Evolutionary conservation across 208 protist genomes (phyloP), one percentile per base, ranked within the genome.

Genomic region (Leishmania mexicana): DNA sequence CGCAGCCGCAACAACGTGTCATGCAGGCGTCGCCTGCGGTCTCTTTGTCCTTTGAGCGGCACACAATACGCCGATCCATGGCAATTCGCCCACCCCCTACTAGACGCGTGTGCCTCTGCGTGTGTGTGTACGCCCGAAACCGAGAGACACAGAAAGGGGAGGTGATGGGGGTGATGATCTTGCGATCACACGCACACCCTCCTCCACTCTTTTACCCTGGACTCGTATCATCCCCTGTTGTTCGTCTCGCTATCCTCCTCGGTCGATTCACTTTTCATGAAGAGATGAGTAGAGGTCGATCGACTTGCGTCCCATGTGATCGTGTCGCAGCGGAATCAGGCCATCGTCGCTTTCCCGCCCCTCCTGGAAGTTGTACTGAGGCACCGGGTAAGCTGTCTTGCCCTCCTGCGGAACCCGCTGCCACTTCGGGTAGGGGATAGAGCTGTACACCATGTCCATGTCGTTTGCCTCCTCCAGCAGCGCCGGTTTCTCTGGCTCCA

Each of bases 401-500:
- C 88, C 85, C 57, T 81, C 80, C 68, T 85, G 60, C 68, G 51
- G 21, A 53, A 68, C 74, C 19, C 87, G 85, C 68, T 88, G 80
- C 13, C 87, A 70, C 74, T 89, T 82, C 53, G 91, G 92, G 79
- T 95, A 96, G 38, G 92, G 92, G 70, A 92, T 88, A 4, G 90
- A 80, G 31, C 88, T 88, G 87, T 97, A 97, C 38, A 96, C 79
- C 85, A 89, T 84, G 80, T 97, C 94, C 82, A 91, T 92, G 79
- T 93, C 91, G 80, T 90, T 96, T 17, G 89, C 93, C 78, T 97
- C 93, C 82, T 95, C 89, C n/a, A 97, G 84, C 77, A 96, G 80
- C 72, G 88, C 90, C 0, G 94, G 91, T 51, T 80, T 80, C 70
- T 94, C 89, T 58, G 85, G 85, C 70, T 84, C 77, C 51, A 97